Percentiles rank a stretch among this genome's conserved stretches.
These are phyloP conservation scores for Aureobasidium sp. DNA, from an alignment of 2,329 filamentous ascomycete genomes.

Conservation along the genomic window DNA sequence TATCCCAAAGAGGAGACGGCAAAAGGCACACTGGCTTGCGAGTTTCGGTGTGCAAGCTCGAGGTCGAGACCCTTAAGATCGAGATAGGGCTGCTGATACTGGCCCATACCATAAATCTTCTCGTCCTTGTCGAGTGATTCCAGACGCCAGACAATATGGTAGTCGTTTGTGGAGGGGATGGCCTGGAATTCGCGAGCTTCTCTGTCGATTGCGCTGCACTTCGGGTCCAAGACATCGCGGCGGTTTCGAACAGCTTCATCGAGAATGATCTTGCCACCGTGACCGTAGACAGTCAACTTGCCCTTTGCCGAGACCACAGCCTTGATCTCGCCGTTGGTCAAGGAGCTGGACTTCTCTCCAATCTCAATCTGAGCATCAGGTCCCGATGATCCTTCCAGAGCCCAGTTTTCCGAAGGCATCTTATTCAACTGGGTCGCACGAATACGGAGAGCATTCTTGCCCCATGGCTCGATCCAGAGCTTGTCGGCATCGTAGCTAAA, in stretches of 20 bases:
- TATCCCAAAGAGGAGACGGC: slow-evolving; percentile 67
- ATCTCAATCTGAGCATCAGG: slow-evolving; percentile 28
- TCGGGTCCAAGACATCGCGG: slow-evolving; percentile 59
- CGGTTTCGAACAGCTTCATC: slow-evolving; percentile 62
- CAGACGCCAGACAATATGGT: slow-evolving; percentile 64
- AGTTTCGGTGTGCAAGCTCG: slow-evolving; percentile 72
- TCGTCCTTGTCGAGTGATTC: slow-evolving; percentile 62
- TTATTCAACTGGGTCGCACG: slow-evolving; percentile 47
- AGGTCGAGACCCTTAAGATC: slow-evolving; percentile 69
- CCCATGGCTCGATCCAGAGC: slow-evolving; percentile 57
- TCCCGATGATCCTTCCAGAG: slow-evolving; percentile 32
- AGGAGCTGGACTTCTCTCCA: slow-evolving; percentile 38
- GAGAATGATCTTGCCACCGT: slow-evolving; percentile 47
- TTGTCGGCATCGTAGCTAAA: slow-evolving; percentile 62
- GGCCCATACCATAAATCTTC: slow-evolving; percentile 74
- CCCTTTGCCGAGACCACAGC: slow-evolving; percentile 53
- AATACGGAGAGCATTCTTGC: slow-evolving; percentile 52
- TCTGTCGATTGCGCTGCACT: slow-evolving; percentile 63
- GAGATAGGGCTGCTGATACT: slow-evolving; percentile 72
- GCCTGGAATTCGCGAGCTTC: slow-evolving; percentile 66
- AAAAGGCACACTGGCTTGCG: slow-evolving; percentile 72
- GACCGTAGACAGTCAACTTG: slow-evolving; percentile 56
- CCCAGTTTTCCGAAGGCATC: slow-evolving; percentile 48
- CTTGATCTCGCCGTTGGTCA: slow-evolving; percentile 56
- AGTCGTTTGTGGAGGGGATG: slow-evolving; percentile 54